Evolutionary conservation across 306 rosid species (phyloP), one percentile per base, ranked within the genome.

Genomic region (Ceratonia siliqua): DNA sequence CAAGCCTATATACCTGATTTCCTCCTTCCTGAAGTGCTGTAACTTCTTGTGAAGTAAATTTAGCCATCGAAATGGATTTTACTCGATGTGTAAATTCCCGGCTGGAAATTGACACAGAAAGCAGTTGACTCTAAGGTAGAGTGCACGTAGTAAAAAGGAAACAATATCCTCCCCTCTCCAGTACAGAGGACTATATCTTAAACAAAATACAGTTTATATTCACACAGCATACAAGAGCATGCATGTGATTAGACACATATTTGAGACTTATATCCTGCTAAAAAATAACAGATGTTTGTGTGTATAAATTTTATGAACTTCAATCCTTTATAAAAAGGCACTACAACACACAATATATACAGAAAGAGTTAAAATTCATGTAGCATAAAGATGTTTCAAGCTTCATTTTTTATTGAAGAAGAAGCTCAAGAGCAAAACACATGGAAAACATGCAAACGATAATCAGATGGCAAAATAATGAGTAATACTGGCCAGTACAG

Each of bases 1-100:
- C 14, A 54, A 39, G 73, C 62, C 53, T 30, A 15, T 13, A 67
- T 86, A 88, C 98, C 90, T 90, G 86, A 84, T 94, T 94, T 82
- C 98, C 98, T 27, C 97, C 95, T 81, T 87, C 96, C 85, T 88
- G 97, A 78, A 94, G 98, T 54, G 96, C 91, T 61, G 43, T 78
- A 72, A 94, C 97, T 88, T 94, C 98, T 85, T 90, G 96, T 8
- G 90, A 88, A 24, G 90, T 85, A 82, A 94, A 94, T 65, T 91
- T 91, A 38, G 97, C 93, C 97, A 91, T 91, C 4, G 97, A 94
- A 75, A 91, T 64, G 39, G 97, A 91, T 81, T 94, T 94, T 82
- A 94, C 98, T 35, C 97, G 73, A 76, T 94, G 98, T 0, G 97
- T 90, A 77, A 94, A 94, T 83, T 94, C 98, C 18, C 97, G 96